Percentiles rank a stretch among this genome's conserved stretches.
phyloP scores from a whole-genome alignment of 352 stramenopile genomes.

The Phytophthora nicotianae region DNA sequence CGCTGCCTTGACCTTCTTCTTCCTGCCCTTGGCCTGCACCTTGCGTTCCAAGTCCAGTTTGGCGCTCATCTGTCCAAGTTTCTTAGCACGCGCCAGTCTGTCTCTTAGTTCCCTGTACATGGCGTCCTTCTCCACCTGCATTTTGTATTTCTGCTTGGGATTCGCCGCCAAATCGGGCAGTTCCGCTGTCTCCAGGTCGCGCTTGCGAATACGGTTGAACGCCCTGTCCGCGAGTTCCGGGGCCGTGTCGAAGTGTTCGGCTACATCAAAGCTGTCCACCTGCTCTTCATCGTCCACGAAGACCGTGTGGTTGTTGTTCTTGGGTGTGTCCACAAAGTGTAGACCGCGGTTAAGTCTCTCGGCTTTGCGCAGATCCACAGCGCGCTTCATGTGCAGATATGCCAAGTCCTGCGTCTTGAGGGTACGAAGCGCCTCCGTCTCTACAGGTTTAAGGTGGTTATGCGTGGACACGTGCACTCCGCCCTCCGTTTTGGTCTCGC shows the following conservation, averaged over 20 bases:
- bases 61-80: conserved; percentile 71
- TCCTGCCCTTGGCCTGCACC: conserved; percentile 84
- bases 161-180: conserved; percentile 40
- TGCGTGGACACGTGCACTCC: conserved; percentile 80
- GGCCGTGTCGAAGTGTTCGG: conserved; percentile 91
- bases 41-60: conserved; percentile 87
- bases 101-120: conserved; percentile 76
- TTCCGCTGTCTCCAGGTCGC: conserved; percentile 52
- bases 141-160: conserved; percentile 53
- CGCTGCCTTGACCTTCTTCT: conserved; percentile 79
- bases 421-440: conserved; percentile 80
- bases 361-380: conserved; percentile 76
- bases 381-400: conserved; percentile 93
- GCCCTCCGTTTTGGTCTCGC: conserved; percentile 76
- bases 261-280: conserved; percentile 88
- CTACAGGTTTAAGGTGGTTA: conserved; percentile 70
- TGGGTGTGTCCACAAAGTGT: conserved; percentile 80
- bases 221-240: conserved; percentile 71
- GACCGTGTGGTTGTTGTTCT: conserved; percentile 92
- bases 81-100: conserved; percentile 66
- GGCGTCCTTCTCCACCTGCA: conserved; percentile 64
- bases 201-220: conserved; percentile 78
- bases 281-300: conserved; percentile 92
- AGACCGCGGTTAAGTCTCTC: conserved; percentile 78
- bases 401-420: conserved; percentile 97